phyloP scores from a whole-genome alignment of 1,284 basidiomycete genomes.

The Phaffia rhodozyma region DNA sequence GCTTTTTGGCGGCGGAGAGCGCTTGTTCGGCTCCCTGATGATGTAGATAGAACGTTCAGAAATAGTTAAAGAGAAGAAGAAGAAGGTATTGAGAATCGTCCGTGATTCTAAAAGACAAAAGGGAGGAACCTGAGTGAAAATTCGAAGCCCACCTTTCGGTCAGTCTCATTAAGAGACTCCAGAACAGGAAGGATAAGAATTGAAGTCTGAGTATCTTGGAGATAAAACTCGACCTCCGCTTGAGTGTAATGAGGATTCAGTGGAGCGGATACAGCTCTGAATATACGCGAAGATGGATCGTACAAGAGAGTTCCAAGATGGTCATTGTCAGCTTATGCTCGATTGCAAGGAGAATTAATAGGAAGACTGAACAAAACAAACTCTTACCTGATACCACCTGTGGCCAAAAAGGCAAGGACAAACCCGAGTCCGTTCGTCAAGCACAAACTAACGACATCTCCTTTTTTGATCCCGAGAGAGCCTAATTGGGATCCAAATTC shows the following conservation, averaged over 20 bases:
- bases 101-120: background rate
- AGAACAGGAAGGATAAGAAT: slow-evolving; percentile 23
- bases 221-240: slow-evolving; percentile 34
- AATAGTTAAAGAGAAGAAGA: slow-evolving; percentile 4
- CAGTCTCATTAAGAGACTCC: slow-evolving; percentile 10
- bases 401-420: slow-evolving; percentile 32
- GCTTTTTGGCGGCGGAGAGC: slow-evolving; percentile 25
- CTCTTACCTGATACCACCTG: slow-evolving; percentile 9
- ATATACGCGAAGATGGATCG: background rate
- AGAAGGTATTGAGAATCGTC: background rate
- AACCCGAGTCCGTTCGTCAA: slow-evolving; percentile 35
- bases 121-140: background rate
- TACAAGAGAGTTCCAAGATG: background rate
- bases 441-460: slow-evolving; percentile 29
- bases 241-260: slow-evolving; percentile 37
- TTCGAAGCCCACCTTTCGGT: background rate
- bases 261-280: slow-evolving; percentile 35
- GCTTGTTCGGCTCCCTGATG: slow-evolving; percentile 15
- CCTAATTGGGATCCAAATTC: slow-evolving; percentile 17
- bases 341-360: background rate
- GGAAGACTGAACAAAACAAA: background rate
- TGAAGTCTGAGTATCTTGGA: slow-evolving; percentile 32
- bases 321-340: background rate
- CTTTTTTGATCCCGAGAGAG: slow-evolving; percentile 18
- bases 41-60: background rate